These are phyloP conservation scores for Fragaria iinumae DNA, from an alignment of 306 rosid genomes.

Conservation along the genomic window DNA sequence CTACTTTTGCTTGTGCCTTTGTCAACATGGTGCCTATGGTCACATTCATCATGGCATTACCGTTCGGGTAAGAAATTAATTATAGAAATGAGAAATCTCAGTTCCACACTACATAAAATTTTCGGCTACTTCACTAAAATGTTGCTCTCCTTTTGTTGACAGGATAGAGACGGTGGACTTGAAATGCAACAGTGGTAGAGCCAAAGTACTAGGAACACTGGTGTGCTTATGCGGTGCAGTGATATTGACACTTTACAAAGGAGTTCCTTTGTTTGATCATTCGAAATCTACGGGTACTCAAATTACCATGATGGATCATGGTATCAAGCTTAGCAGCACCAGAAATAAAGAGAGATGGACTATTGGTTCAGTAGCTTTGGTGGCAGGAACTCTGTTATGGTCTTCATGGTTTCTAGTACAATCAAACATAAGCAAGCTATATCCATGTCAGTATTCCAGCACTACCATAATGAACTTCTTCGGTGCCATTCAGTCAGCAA, in stretches of 20 bases:
- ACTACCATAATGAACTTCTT: constrained; percentile 85
- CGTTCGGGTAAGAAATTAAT: constrained; percentile 56
- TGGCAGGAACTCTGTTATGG: constrained; percentile 68
- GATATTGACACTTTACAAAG: constrained; percentile 62
- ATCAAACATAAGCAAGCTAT: constrained; percentile 63
- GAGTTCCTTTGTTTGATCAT: constrained; percentile 44
- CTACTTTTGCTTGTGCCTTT: constrained; percentile 85
- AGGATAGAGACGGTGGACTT: constrained; percentile 74
- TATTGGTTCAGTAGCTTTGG: constrained; percentile 63
- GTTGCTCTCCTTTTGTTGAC: neutral
- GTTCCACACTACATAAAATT: neutral
- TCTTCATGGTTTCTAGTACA: constrained; percentile 84
- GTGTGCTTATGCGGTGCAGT: constrained; percentile 71
- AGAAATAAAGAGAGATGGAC: constrained; percentile 54
- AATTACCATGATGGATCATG: constrained; percentile 23
- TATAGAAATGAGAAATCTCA: neutral
- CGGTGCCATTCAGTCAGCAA: constrained; percentile 77
- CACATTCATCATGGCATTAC: constrained; percentile 79
- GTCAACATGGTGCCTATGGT: constrained; percentile 73
- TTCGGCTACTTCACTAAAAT: neutral
- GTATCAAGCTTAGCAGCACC: constrained; percentile 13
- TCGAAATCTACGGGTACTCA: constrained; percentile 24
- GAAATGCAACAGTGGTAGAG: constrained; percentile 68
- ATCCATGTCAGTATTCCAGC: constrained; percentile 80
- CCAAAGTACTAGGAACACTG: constrained; percentile 66